Evolutionary conservation across 2,329 filamentous ascomycete species (phyloP), one percentile per base, ranked within the genome.

Genomic region (Emergomyces orientalis): DNA sequence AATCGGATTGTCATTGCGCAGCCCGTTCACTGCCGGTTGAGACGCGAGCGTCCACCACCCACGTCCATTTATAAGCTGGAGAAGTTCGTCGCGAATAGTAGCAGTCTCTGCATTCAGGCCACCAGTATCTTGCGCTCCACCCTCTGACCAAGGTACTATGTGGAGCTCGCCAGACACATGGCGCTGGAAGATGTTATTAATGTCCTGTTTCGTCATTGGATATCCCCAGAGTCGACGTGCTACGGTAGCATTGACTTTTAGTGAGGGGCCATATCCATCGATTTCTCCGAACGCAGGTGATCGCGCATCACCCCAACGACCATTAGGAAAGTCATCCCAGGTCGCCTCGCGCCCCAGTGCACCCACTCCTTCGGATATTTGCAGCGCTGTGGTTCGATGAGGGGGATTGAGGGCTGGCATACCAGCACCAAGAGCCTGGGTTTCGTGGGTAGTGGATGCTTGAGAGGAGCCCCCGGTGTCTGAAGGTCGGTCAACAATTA

Each of bases 251-350:
- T 89, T 90, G 72, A 97, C 90, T 77, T 97, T 94, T 47, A 99
- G 81, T 63, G 88, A 94, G n/a, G 95, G 91, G 13, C 94, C 94
- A 73, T 97, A 97, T n/a, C 93, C 93, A 72, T 97, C 92, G 64
- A 97, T 97, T 75, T 97, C 91, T 70, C 93, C 93, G 72, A 96
- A 97, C 0, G 93, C 93, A 0, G 91, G 91, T 2, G 91, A 96
- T 60, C 93, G 85, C 4, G 92, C 90, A 71, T 97, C 93, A 72
- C 93, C 93, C 86, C 93, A 97, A 62, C 93, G 86, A 34, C 93
- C 94, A 79, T 97, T 97, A 66, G 93, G 93, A 75, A 91, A 99
- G 70, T 99, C 94, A 71, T 99, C 94, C 94, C 94, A 99, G 0
- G 94, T 99, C 41, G 94, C 94, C 80, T 97, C 93, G 59, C 94